A percentile compares a stretch with the other conserved stretches of the same genome.
phyloP scores from a whole-genome alignment of 352 stramenopile genomes.

The Globisporangium nodosum region DNA sequence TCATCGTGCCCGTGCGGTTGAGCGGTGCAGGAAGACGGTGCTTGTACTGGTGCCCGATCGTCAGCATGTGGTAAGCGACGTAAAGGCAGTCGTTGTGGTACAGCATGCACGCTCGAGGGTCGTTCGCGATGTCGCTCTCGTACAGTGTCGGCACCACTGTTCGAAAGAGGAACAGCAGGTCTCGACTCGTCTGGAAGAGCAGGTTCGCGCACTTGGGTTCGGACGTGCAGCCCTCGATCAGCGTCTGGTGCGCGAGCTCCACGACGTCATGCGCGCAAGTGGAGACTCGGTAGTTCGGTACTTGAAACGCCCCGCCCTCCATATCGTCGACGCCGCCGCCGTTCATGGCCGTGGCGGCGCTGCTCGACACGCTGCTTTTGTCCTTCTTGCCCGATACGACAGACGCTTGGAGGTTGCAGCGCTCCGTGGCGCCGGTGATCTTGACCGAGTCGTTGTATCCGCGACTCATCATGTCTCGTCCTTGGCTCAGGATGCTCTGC shows the following conservation, averaged over 20 bases:
- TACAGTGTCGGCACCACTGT: constrained; percentile 64
- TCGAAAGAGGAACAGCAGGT: constrained; percentile 71
- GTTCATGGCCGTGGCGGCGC: constrained; percentile 6
- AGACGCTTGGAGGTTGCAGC: constrained; percentile 47
- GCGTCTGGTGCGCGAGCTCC: constrained; percentile 54
- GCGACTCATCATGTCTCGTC: constrained; percentile 44
- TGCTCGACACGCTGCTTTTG: constrained; percentile 11
- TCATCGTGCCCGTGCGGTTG: constrained; percentile 61
- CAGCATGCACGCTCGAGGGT: constrained; percentile 64
- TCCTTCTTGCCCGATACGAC: constrained; percentile 29
- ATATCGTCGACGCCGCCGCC: constrained; percentile 19
- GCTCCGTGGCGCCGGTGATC: constrained; percentile 38
- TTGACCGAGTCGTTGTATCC: constrained; percentile 66
- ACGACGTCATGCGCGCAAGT: constrained; percentile 53
- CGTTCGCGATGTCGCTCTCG: constrained; percentile 56
- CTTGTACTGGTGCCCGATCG: constrained; percentile 71
- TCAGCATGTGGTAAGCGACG: constrained; percentile 75
- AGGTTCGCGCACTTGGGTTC: constrained; percentile 37
- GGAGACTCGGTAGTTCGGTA: constrained; percentile 59
- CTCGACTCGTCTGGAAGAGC: constrained; percentile 76
- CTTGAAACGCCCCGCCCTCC: constrained; percentile 53
- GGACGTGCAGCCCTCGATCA: constrained; percentile 52
- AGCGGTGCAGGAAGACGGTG: constrained; percentile 46
- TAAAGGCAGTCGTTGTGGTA: constrained; percentile 86
- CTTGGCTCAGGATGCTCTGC: constrained; percentile 47